Conservation (phyloP, 495 filamentous ascomycete species). For the Penicillium canariense region DNA sequence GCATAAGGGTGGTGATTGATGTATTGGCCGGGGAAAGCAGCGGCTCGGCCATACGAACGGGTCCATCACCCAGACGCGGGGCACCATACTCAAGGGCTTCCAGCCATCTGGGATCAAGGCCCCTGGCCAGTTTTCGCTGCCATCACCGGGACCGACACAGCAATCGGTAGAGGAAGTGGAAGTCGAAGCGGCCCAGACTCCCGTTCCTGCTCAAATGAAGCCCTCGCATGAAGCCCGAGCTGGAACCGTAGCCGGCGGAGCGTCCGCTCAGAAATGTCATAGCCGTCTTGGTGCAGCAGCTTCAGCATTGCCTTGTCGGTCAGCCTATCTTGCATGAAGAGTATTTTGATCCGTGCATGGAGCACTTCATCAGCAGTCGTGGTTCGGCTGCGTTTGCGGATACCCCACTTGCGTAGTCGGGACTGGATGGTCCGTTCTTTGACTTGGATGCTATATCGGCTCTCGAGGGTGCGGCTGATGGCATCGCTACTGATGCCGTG, state of each 20-base stretch:
- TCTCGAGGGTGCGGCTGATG: slow-evolving; percentile 25
- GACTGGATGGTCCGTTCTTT: slow-evolving; percentile 30
- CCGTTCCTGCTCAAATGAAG: slow-evolving; percentile 19
- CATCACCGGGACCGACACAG: slow-evolving; percentile 5
- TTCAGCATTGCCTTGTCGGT: slow-evolving; percentile 32
- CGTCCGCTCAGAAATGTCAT: slow-evolving; percentile 29
- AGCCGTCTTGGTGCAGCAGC: slow-evolving; percentile 25
- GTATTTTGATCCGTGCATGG: slow-evolving; percentile 27
- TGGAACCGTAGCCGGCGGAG: slow-evolving; percentile 27
- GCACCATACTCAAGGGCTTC: not conserved
- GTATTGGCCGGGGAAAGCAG: not conserved
- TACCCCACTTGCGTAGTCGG: slow-evolving; percentile 31
- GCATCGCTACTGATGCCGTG: slow-evolving; percentile 30
- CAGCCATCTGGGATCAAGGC: slow-evolving; percentile 1
- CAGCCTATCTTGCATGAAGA: slow-evolving; percentile 26
- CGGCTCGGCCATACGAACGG: not conserved
- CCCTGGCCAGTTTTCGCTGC: slow-evolving; percentile 3
- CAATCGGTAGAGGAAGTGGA: slow-evolving; percentile 3
- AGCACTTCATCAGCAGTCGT: slow-evolving; percentile 28
- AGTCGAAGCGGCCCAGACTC: not conserved
- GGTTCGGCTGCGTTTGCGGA: slow-evolving; percentile 29
- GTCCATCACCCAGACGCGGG: slow-evolving; percentile 7
- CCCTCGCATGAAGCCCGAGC: slow-evolving; percentile 27
- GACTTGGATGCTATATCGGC: slow-evolving; percentile 29
- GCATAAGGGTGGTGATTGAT: slow-evolving; percentile 1